Evolutionary conservation across 1,139 yeast species (phyloP).

Genomic region (Saccharomyces uvarum): DNA sequence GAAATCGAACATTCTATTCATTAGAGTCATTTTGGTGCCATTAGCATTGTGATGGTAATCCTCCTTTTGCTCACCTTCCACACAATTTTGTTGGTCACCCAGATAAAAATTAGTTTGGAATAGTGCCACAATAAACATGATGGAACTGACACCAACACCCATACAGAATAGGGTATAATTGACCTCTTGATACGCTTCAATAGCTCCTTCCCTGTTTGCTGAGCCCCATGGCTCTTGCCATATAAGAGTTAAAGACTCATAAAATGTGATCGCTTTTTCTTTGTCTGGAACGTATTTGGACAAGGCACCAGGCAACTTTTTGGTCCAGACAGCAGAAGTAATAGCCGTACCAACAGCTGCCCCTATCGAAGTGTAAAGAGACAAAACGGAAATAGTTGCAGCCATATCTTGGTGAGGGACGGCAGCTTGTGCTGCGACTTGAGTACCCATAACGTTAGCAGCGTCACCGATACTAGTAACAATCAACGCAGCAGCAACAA

Average conservation of each 20-base stretch:
- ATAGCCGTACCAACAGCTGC: conserved; percentile 40
- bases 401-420: conserved; percentile 44
- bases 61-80: conserved; percentile 26
- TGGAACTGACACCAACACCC: conserved; percentile 24
- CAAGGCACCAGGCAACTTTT: conserved; percentile 15
- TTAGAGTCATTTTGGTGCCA: conserved; percentile 7
- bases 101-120: conserved; percentile 34
- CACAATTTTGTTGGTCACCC: conserved; percentile 33
- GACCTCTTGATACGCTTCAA: conserved; percentile 28
- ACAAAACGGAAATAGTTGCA: conserved; percentile 38
- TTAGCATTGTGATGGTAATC: conserved; percentile 11
- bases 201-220: conserved; percentile 31
- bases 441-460: conserved; percentile 32
- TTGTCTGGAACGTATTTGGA: background rate
- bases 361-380: conserved; percentile 40
- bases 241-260: conserved; percentile 19
- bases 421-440: conserved; percentile 34
- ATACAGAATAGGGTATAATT: conserved; percentile 10
- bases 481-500: conserved; percentile 29
- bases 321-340: conserved; percentile 45
- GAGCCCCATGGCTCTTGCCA: conserved; percentile 23
- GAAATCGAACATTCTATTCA: background rate
- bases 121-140: conserved; percentile 27
- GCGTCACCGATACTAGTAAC: conserved; percentile 34
- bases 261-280: conserved; percentile 8